Conservation (phyloP, 257 asterid species). For the Leptodermis oblonga region DNA sequence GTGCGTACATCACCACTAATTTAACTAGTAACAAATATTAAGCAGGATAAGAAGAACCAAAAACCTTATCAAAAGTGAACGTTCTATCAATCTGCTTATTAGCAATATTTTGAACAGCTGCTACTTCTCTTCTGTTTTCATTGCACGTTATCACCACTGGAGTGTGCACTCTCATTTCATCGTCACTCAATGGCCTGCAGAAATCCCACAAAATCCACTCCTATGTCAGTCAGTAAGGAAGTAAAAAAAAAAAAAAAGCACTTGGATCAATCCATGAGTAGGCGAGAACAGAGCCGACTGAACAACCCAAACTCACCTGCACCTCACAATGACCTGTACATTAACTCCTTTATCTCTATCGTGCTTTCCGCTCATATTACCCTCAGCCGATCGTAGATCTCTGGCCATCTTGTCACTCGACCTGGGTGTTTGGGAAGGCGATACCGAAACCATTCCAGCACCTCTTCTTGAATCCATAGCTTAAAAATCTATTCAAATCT, state of each 20-base stretch:
- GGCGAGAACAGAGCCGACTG: neutral
- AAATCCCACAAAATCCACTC: neutral
- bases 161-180: constrained; percentile 71
- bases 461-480: constrained; percentile 71
- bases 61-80: constrained; percentile 87
- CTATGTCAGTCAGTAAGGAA: neutral
- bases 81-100: constrained; percentile 98
- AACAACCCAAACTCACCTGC: constrained; percentile 52
- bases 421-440: constrained; percentile 64
- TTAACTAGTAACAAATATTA: neutral
- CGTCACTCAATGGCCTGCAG: constrained; percentile 86
- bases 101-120: constrained; percentile 91
- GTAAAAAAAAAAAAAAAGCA: neutral
- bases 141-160: constrained; percentile 87
- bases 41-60: constrained; percentile 6
- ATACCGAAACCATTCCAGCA: constrained; percentile 7
- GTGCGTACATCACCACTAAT: neutral
- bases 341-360: constrained; percentile 89
- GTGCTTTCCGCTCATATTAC: constrained; percentile 64
- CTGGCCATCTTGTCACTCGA: constrained; percentile 66
- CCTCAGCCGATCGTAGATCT: constrained; percentile 93
- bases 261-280: neutral
- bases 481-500: constrained; percentile 12
- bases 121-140: constrained; percentile 83
- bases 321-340: constrained; percentile 93